Evolutionary conservation across 805 yeast genomes (phyloP).

Genomic region (Hanseniaspora lindneri): DNA sequence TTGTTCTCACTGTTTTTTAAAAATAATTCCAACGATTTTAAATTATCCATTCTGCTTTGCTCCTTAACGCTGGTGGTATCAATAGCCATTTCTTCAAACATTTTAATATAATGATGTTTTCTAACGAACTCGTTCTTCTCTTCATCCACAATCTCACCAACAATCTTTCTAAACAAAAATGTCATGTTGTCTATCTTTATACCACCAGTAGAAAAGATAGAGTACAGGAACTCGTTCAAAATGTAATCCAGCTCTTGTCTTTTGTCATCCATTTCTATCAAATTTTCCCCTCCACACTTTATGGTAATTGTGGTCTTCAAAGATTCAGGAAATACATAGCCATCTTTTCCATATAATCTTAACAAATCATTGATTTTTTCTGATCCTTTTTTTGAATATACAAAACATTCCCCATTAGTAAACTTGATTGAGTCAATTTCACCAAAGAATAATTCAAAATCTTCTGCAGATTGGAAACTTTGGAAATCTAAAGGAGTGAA

Average conservation of each 20-base stretch:
- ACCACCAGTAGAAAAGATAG: constrained; percentile 10
- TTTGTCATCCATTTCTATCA: constrained; percentile 26
- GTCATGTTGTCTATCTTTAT: background rate
- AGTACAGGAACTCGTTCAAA: constrained; percentile 22
- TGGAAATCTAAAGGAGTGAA: constrained; percentile 20
- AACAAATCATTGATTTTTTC: constrained; percentile 14
- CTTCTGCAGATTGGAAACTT: constrained; percentile 21
- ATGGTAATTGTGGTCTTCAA: constrained; percentile 25
- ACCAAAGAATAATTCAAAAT: constrained; percentile 25
- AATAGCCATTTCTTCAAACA: constrained; percentile 10
- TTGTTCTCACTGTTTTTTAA: background rate
- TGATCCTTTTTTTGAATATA: constrained; percentile 21
- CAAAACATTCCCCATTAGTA: constrained; percentile 26
- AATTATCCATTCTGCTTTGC: background rate
- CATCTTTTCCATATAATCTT: background rate
- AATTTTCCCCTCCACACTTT: constrained; percentile 26
- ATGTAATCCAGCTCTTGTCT: constrained; percentile 22
- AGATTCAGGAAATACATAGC: constrained; percentile 15
- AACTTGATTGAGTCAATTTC: constrained; percentile 25
- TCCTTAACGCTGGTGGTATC: background rate
- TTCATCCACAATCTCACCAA: background rate
- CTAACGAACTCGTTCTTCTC: background rate
- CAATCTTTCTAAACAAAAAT: constrained; percentile 3
- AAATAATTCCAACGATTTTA: background rate
- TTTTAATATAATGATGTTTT: background rate